These are phyloP conservation scores for Calonectria henricotiae DNA, from an alignment of 2,329 filamentous ascomycete genomes.

Conservation along the genomic window DNA sequence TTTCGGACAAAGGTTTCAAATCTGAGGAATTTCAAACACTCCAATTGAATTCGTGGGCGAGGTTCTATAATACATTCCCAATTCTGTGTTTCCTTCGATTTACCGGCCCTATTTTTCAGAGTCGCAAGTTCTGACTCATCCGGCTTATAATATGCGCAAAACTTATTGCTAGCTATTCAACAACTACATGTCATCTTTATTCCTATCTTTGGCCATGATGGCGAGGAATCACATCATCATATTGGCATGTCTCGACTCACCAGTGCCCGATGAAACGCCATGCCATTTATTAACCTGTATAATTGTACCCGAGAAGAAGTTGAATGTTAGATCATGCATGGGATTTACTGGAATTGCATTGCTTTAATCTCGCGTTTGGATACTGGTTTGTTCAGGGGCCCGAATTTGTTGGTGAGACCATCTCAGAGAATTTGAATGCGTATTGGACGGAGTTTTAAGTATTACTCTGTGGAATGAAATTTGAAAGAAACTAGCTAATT, in stretches of 20 bases:
- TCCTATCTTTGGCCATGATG: background rate
- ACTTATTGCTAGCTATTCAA: background rate
- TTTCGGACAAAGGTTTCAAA: conserved; percentile 6
- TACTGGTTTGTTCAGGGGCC: background rate
- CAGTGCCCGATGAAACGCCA: background rate
- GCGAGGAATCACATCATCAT: background rate
- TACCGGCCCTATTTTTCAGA: background rate
- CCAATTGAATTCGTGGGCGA: background rate
- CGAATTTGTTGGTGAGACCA: no score
- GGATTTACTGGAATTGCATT: background rate
- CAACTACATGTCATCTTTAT: background rate
- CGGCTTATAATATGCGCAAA: no score
- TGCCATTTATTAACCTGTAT: background rate
- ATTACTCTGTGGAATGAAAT: no score
- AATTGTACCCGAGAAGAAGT: background rate
- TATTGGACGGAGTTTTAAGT: background rate
- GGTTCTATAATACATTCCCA: background rate
- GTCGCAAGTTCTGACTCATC: background rate
- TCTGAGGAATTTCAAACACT: conserved; percentile 6
- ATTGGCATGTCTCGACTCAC: background rate
- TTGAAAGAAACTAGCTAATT: no score
- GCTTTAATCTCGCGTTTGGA: background rate
- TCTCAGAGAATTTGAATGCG: background rate
- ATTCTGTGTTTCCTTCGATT: background rate
- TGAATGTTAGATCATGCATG: background rate